Percentiles rank a stretch among this genome's conserved stretches.
Conservation (phyloP, 2,329 filamentous ascomycete genomes). For the Curvularia lunata region DNA sequence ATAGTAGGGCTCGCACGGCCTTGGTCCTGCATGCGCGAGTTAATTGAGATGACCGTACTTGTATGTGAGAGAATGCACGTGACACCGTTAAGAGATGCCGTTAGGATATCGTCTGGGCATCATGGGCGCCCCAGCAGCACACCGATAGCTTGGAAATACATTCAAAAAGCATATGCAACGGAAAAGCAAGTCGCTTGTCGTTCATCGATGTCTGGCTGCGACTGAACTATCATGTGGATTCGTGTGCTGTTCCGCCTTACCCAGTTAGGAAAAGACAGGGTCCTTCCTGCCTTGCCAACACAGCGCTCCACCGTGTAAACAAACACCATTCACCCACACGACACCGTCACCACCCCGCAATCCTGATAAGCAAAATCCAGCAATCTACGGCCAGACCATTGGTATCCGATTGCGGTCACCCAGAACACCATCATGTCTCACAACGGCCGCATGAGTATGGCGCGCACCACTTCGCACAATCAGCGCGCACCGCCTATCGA, state of each 20-base stretch:
- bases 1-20: background rate
- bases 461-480: constrained; percentile 49
- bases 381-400: background rate
- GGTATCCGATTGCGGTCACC: background rate
- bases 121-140: background rate
- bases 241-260: constrained; percentile 17
- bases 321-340: constrained; percentile 14
- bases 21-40: background rate
- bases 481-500: constrained; percentile 52
- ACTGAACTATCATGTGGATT: constrained; percentile 8
- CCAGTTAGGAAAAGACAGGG: constrained; percentile 12
- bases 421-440: constrained; percentile 51
- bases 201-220: background rate
- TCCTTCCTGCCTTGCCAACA: constrained; percentile 19
- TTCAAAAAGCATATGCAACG: constrained; percentile 3
- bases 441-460: constrained; percentile 60
- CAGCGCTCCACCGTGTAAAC: constrained; percentile 13
- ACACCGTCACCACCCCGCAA: constrained; percentile 12
- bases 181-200: constrained; percentile 1
- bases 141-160: background rate
- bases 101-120: background rate
- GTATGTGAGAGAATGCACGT: background rate
- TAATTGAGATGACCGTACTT: background rate
- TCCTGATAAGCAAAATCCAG: constrained; percentile 1
- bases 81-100: background rate